Evolutionary conservation across 306 rosid genomes (phyloP), one percentile per base, ranked within the genome.

Genomic region (Rubus parviflorus): DNA sequence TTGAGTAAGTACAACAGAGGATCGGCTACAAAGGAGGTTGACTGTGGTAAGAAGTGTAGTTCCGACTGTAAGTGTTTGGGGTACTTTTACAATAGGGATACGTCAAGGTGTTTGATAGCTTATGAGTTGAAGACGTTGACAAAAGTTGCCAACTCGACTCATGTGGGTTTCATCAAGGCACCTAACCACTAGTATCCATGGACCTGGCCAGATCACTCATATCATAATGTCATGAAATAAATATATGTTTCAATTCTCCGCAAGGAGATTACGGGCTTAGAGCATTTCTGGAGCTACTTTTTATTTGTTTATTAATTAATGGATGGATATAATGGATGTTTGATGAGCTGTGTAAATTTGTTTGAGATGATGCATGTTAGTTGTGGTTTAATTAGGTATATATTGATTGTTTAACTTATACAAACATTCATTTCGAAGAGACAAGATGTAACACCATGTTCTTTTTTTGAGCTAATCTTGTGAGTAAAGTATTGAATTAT

Each of bases 1-100:
- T 62, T 85, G 92, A 86, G 85, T 58, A 88, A 83, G 64, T 88
- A 76, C 80, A 91, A 79, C 0, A 49, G 0, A 0, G 97, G 97
- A 51, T 74, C 69, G 57, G 68, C 79, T 6, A 75, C 79, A 3
- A 91, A 72, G 60, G 92, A 87, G 53, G 79, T 40, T 17, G 77
- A 43, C 20, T 91, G 97, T 80, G 88, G 82, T 11, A 79, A 71
- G 35, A 87, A 84, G 16, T 91, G 92, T 19, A 82, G 75, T 20
- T 81, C 57, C 22, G 92, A 89, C 5, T 89, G 93, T 75, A 87
- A 87, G 85, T 89, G 90, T 76, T 76, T 87, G 54, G 91, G 93
- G 0, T 89, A 87, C 70, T 89, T 91, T 72, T 91, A 86, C 81
- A 84, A 88, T 6, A 54, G 17, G 20, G 85, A 86, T 2, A 62